These are phyloP conservation scores for Starmerella roubikii DNA, from an alignment of 805 yeast species.

Conservation along the genomic window DNA sequence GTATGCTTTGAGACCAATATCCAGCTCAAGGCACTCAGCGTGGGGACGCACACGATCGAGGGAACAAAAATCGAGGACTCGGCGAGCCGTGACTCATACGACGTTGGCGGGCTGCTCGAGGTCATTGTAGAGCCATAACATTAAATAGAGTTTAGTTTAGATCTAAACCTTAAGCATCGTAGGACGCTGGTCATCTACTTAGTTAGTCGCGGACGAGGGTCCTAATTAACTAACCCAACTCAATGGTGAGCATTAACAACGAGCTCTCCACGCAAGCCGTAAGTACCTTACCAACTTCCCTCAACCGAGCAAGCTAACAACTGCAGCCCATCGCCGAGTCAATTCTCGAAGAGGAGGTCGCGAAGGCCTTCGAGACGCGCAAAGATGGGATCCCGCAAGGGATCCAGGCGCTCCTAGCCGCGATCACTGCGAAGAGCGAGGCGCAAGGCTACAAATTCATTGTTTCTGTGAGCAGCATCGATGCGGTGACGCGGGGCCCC, in stretches of 20 bases:
- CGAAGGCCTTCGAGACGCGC: slow-evolving; percentile 3
- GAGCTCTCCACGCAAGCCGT: slow-evolving; percentile 5
- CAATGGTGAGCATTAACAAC: slow-evolving; percentile 11
- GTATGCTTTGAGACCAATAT: slow-evolving; percentile 52
- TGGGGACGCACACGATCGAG: slow-evolving; percentile 50
- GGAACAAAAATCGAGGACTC: slow-evolving; percentile 56
- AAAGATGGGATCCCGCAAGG: slow-evolving; percentile 4
- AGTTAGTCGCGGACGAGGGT: too few species aligned
- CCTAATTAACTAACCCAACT: too few species aligned
- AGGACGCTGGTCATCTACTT: too few species aligned
- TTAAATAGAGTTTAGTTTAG: too few species aligned
- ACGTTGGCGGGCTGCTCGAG: slow-evolving; percentile 56
- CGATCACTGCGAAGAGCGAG: slow-evolving; percentile 11
- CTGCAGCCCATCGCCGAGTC: slow-evolving; percentile 14
- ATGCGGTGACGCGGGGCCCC: slow-evolving; percentile 12
- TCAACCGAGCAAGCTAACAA: neutral
- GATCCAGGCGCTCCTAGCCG: slow-evolving; percentile 6
- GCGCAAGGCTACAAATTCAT: slow-evolving; percentile 17
- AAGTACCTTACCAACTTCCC: neutral
- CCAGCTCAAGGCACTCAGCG: slow-evolving; percentile 44
- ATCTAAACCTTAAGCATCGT: too few species aligned
- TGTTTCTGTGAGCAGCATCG: slow-evolving; percentile 13
- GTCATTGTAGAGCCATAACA: slow-evolving; percentile 37
- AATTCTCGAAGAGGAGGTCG: slow-evolving; percentile 8
- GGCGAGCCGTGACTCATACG: slow-evolving; percentile 50